Evolutionary conservation across 805 yeast genomes (phyloP), one percentile per base, ranked within the genome.

Genomic region (Pichia californica): DNA sequence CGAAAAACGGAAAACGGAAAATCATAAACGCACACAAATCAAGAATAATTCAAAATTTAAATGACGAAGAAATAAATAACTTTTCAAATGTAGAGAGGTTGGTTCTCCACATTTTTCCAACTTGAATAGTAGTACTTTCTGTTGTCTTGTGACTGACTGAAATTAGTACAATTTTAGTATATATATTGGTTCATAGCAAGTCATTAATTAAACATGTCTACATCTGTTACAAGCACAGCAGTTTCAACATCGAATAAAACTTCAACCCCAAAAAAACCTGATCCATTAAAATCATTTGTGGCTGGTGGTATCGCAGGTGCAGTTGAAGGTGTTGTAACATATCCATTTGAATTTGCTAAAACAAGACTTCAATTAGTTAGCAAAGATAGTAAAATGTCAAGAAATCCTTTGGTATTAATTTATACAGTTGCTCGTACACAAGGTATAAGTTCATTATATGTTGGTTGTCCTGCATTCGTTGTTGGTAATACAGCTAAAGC

Each of bases 271-370:
- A 54, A 53, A 29, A 59, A 74, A 58, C 76, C 78, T 13, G 91
- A 83, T 59, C 91, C 93, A 2, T 57, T 76, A 48, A 79, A 83
- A 55, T 87, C 97, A 2, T 88, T 91, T 57, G 69, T 89, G 23
- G 98, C 96, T 7, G 99, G 99, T 44, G 96, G 97, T 41, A 73
- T 85, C 0, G 99, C 98, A 0, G 99, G 98, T 45, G 98, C 96
- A 21, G 80, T 89, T 27, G 99, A 91, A 66, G 96, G 96, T 28
- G 78, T 78, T 31, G 73, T 86, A 36, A 91, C 98, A 0, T 91
- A 88, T 62, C 99, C 99, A 3, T 93, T 93, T 63, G 99, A 91
- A 63, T 91, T 89, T 67, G 96, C 98, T 36, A 91, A 91, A 60
- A 91, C 99, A 3, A 71, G 98, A 49, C 70, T 93, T 36, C 99